Conservation (phyloP, 148 eudicot genomes). For the Camellia lanceoleosa region DNA sequence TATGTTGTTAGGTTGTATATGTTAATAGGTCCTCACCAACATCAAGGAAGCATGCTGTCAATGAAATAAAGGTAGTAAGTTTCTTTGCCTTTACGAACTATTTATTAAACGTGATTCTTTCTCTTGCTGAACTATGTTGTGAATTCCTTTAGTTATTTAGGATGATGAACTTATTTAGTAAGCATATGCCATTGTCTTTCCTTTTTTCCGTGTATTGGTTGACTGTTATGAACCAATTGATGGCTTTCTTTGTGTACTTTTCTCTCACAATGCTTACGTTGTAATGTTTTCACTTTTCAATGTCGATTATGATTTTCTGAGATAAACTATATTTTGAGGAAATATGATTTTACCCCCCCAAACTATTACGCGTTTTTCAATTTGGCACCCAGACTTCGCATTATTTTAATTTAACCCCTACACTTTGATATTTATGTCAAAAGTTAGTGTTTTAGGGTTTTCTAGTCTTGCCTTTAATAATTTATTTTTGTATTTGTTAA, state of each 20-base stretch:
- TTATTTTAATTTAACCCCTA: no score
- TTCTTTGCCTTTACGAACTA: conserved; percentile 11
- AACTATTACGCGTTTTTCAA: no score
- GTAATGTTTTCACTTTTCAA: no score
- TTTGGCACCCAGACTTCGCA: no score
- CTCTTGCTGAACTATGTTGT: neutral
- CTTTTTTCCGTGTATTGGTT: neutral
- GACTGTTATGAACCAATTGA: neutral
- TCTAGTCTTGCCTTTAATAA: neutral
- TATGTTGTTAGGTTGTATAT: conserved; percentile 69
- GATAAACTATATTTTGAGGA: neutral
- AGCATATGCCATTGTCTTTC: neutral
- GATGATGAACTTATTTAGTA: conserved; percentile 5
- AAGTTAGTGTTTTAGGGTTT: neutral
- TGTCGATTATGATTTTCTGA: neutral
- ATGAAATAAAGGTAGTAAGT: conserved; percentile 87
- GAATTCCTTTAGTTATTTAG: neutral
- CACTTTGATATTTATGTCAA: neutral
- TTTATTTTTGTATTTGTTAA: neutral
- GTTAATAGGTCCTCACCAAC: conserved; percentile 81
- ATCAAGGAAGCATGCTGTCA: conserved; percentile 85
- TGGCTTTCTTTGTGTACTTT: neutral
- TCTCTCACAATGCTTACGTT: neutral
- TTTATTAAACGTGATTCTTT: neutral
- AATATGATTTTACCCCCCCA: no score